Conservation (phyloP, 1,139 yeast species). For the Kodamaea suecica region DNA sequence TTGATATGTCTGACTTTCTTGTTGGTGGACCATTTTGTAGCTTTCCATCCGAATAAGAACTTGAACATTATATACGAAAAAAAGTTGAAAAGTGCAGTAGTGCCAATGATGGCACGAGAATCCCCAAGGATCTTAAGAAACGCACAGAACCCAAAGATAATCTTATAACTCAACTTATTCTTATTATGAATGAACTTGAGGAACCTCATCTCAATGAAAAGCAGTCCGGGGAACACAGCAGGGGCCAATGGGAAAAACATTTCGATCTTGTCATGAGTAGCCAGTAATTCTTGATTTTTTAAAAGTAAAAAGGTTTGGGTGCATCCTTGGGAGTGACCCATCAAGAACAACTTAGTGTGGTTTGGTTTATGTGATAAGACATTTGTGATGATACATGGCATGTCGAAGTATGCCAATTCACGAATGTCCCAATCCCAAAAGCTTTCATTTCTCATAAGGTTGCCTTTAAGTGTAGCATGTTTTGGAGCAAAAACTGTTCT, state of each 20-base stretch:
- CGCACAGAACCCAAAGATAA: constrained; percentile 58
- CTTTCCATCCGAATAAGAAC: constrained; percentile 84
- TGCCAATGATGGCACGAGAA: constrained; percentile 43
- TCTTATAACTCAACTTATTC: constrained; percentile 34
- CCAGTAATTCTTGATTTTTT: constrained; percentile 30
- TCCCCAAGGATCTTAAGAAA: constrained; percentile 60
- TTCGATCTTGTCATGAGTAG: constrained; percentile 49
- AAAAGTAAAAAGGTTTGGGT: constrained; percentile 72
- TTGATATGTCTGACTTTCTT: constrained; percentile 61
- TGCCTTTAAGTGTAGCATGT: constrained; percentile 43
- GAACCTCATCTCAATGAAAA: constrained; percentile 56
- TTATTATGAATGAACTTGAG: constrained; percentile 53
- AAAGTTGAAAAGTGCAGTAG: constrained; percentile 52
- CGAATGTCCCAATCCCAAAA: constrained; percentile 85
- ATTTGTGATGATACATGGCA: constrained; percentile 67
- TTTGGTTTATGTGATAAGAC: constrained; percentile 46
- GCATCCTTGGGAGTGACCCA: constrained; percentile 93
- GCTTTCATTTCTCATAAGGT: constrained; percentile 47
- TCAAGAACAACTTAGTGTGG: constrained; percentile 52
- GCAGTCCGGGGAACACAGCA: constrained; percentile 80
- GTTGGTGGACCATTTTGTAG: constrained; percentile 65
- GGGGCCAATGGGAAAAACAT: constrained; percentile 81
- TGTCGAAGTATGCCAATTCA: constrained; percentile 74
- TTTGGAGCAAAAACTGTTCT: constrained; percentile 78
- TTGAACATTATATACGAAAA: constrained; percentile 77